These are phyloP conservation scores for Boletus vinaceobasis DNA, from an alignment of 768 basidiomycete genomes.

Conservation along the genomic window DNA sequence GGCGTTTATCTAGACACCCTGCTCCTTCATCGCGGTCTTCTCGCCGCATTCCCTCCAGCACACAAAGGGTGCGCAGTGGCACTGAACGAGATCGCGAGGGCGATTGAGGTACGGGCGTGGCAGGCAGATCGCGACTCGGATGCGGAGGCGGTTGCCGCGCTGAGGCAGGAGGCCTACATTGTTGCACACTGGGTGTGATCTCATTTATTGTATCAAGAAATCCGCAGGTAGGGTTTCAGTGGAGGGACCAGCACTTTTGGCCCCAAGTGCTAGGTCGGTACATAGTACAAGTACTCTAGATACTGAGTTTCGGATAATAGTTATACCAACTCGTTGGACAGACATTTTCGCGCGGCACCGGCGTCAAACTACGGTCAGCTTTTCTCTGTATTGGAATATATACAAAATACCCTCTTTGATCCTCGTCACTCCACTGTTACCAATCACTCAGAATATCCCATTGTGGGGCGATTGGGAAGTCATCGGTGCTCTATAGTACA, in stretches of 20 bases:
- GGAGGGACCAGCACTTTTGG: background rate
- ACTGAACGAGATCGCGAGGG: conserved; percentile 62
- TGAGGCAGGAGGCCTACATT: conserved; percentile 67
- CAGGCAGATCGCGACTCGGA: conserved; percentile 69
- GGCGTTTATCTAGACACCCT: conserved; percentile 78
- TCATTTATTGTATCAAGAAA: background rate
- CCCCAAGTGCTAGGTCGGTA: background rate
- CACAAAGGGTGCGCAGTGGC: conserved; percentile 63
- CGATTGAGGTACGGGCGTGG: conserved; percentile 64
- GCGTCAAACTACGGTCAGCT: no score
- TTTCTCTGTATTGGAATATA: no score
- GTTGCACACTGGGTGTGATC: conserved; percentile 34
- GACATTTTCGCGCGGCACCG: no score
- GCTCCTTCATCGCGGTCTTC: conserved; percentile 72
- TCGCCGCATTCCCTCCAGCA: conserved; percentile 56
- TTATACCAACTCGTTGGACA: background rate
- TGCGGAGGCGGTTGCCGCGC: conserved; percentile 62
- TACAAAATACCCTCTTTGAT: no score
- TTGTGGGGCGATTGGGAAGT: background rate
- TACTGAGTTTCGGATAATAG: background rate
- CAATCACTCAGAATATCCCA: background rate
- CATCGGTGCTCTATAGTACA: conserved; percentile 11
- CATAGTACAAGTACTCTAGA: background rate
- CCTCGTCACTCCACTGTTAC: no score
- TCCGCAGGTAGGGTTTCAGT: conserved; percentile 10